These are phyloP conservation scores for Kregervanrija pseudodelftensis DNA, from an alignment of 805 yeast species.

Conservation along the genomic window DNA sequence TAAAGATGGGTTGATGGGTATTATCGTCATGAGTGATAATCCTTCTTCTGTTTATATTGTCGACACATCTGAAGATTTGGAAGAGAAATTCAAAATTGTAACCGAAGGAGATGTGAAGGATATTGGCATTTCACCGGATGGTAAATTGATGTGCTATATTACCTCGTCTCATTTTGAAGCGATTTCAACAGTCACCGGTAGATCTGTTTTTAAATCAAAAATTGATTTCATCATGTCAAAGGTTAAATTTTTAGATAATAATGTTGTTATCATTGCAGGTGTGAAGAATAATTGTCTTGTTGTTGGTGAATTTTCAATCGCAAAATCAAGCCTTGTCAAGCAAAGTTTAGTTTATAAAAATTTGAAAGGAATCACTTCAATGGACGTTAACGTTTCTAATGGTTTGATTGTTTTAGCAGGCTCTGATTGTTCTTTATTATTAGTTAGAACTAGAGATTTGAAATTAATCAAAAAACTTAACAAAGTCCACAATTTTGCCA, in stretches of 20 bases:
- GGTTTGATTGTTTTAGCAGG: constrained; percentile 50
- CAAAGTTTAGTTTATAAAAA: constrained; percentile 37
- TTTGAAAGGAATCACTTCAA: constrained; percentile 49
- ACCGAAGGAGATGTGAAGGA: constrained; percentile 55
- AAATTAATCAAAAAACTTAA: constrained; percentile 42
- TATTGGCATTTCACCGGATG: constrained; percentile 59
- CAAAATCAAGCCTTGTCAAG: constrained; percentile 35
- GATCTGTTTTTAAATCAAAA: constrained; percentile 25
- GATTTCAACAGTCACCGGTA: constrained; percentile 42
- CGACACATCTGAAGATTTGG: constrained; percentile 43
- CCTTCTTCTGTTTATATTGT: constrained; percentile 62
- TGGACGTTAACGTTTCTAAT: constrained; percentile 33
- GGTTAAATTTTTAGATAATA: constrained; percentile 27
- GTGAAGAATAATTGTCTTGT: constrained; percentile 37
- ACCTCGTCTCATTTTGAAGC: constrained; percentile 50
- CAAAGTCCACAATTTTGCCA: constrained; percentile 70
- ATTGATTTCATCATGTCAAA: constrained; percentile 24
- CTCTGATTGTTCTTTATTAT: constrained; percentile 57
- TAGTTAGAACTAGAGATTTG: constrained; percentile 49
- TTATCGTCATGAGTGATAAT: constrained; percentile 57
- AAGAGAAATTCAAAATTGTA: constrained; percentile 45
- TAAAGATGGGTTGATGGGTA: constrained; percentile 54
- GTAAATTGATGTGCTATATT: constrained; percentile 55
- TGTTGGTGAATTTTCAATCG: constrained; percentile 37
- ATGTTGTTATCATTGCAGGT: constrained; percentile 37